These are phyloP conservation scores for Leccinellum albellum DNA, from an alignment of 768 basidiomycete genomes.

Conservation along the genomic window DNA sequence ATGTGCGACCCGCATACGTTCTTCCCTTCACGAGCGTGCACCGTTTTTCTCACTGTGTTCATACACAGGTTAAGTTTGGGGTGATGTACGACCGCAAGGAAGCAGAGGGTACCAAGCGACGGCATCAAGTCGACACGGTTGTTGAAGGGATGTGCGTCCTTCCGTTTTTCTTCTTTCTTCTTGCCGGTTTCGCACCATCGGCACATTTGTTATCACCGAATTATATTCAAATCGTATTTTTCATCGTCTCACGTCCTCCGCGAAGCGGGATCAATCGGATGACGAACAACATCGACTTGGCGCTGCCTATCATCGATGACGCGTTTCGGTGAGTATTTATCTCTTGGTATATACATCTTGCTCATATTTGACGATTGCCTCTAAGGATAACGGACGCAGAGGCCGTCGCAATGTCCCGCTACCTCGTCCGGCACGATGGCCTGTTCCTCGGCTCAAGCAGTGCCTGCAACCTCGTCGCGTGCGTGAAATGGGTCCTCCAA, in stretches of 20 bases:
- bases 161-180: conserved; percentile 3
- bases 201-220: not conserved
- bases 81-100: conserved; percentile 96
- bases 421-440: conserved; percentile 86
- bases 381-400: conserved; percentile 85
- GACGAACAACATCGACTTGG: conserved; percentile 86
- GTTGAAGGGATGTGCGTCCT: conserved; percentile 80
- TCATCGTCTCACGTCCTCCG: not conserved
- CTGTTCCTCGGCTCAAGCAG: conserved; percentile 94
- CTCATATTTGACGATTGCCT: not conserved
- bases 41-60: not conserved
- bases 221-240: not conserved
- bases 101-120: conserved; percentile 86
- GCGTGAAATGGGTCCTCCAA: conserved; percentile 71
- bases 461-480: conserved; percentile 94
- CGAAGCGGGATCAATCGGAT: conserved; percentile 87
- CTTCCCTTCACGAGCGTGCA: not conserved
- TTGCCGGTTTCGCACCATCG: not conserved
- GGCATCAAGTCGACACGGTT: conserved; percentile 94
- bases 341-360: not conserved
- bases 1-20: not conserved
- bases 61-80: conserved; percentile 70
- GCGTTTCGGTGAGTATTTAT: conserved; percentile 63
- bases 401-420: conserved; percentile 94
- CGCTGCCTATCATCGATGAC: conserved; percentile 81